Percentiles rank a stretch among this genome's conserved stretches.
Evolutionary conservation across 495 filamentous ascomycete species (phyloP).

Genomic region (Talaromyces proteolyticus): DNA sequence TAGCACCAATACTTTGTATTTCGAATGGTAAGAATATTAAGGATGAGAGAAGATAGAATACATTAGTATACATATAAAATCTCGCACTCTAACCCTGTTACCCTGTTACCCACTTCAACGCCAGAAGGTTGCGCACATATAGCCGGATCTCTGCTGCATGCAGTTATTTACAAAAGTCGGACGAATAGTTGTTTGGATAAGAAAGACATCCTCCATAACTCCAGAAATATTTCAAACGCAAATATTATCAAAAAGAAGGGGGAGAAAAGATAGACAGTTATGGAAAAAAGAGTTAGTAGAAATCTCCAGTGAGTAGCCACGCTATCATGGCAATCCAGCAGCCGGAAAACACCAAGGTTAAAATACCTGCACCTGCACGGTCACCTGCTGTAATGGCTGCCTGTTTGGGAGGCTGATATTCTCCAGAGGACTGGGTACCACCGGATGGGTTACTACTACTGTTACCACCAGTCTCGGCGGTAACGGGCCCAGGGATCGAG

Average conservation of each 20-base stretch:
- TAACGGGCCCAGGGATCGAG: slow-evolving; percentile 39
- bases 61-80: too few relatives aligned
- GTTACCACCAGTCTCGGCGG: slow-evolving; percentile 55
- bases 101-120: background rate
- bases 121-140: too few relatives aligned
- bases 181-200: too few relatives aligned
- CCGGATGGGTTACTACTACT: slow-evolving; percentile 56
- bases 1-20: too few relatives aligned
- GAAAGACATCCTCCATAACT: too few relatives aligned
- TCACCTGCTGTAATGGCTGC: slow-evolving; percentile 49
- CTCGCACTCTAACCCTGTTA: too few relatives aligned
- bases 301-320: slow-evolving; percentile 35
- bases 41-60: too few relatives aligned
- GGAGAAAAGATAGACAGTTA: background rate
- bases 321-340: slow-evolving; percentile 42
- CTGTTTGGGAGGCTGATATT: slow-evolving; percentile 14
- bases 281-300: background rate
- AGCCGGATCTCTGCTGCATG: background rate
- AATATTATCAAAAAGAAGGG: background rate
- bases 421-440: slow-evolving; percentile 32
- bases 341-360: slow-evolving; percentile 53
- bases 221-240: too few relatives aligned
- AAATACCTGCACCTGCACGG: slow-evolving; percentile 56
- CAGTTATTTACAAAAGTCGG: background rate
- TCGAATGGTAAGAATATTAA: too few relatives aligned